Evolutionary conservation across 192 early-diverging fungal genomes (phyloP).

Genomic region (Pilaira anomala): DNA sequence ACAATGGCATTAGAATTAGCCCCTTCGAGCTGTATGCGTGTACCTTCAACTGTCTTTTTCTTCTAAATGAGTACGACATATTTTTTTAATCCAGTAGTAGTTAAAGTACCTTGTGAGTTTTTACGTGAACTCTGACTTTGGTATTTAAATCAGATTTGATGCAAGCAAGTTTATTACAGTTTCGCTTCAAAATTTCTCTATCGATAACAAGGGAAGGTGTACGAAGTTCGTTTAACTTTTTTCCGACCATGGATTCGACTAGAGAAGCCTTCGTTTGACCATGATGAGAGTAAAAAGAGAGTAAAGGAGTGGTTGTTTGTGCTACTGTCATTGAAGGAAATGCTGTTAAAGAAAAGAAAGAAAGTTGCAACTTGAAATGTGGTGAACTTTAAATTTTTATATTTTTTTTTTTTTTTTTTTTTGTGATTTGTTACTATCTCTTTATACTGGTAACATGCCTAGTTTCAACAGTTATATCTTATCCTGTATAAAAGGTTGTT

Average conservation of each 20-base stretch:
- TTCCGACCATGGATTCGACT: slow-evolving; percentile 28
- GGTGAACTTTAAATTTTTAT: no score
- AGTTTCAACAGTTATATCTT: no score
- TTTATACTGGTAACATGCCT: no score
- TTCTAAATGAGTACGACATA: neutral
- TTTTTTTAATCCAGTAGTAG: neutral
- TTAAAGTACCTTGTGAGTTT: slow-evolving; percentile 35
- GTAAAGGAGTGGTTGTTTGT: slow-evolving; percentile 26
- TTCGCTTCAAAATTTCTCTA: slow-evolving; percentile 24
- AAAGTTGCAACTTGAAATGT: no score
- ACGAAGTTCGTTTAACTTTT: slow-evolving; percentile 26
- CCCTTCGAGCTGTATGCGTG: slow-evolving; percentile 22
- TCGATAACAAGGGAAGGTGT: slow-evolving; percentile 33
- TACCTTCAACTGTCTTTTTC: slow-evolving; percentile 31
- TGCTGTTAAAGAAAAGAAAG: no score
- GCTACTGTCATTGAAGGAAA: neutral
- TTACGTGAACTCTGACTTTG: slow-evolving; percentile 34
- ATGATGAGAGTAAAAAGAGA: slow-evolving; percentile 18
- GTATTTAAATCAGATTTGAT: slow-evolving; percentile 11
- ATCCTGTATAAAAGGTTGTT: no score
- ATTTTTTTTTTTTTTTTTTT: no score
- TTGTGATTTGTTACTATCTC: no score
- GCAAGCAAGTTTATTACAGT: slow-evolving; percentile 17
- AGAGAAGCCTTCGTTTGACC: slow-evolving; percentile 21
- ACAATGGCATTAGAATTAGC: slow-evolving; percentile 30